These are phyloP conservation scores for Neopestalotiopsis clavispora DNA, from an alignment of 2,329 filamentous ascomycete genomes.

Conservation along the genomic window DNA sequence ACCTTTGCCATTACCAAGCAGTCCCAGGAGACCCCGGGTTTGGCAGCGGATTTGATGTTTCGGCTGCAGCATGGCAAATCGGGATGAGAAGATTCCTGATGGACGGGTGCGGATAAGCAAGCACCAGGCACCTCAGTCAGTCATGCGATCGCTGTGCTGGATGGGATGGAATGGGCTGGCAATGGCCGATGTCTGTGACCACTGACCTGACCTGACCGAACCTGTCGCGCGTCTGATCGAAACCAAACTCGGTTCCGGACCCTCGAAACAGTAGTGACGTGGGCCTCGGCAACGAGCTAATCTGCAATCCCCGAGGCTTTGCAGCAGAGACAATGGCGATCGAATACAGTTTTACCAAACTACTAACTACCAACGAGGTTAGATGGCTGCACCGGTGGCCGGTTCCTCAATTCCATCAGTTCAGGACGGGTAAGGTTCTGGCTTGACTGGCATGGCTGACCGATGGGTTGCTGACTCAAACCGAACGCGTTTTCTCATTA, in stretches of 20 bases:
- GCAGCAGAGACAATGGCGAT: neutral
- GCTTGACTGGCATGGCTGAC: too few relatives aligned
- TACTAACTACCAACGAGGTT: neutral
- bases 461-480: too few relatives aligned
- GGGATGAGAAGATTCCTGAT: neutral
- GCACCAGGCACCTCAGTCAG: neutral
- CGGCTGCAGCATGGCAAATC: conserved; percentile 9
- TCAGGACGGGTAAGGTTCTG: too few relatives aligned
- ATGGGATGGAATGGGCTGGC: too few relatives aligned
- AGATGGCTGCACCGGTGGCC: neutral
- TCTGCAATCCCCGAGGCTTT: neutral
- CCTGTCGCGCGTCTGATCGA: neutral
- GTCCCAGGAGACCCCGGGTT: neutral
- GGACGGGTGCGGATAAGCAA: too few relatives aligned
- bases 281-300: conserved; percentile 7
- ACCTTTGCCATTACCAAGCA: neutral
- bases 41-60: conserved; percentile 9
- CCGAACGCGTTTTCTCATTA: too few relatives aligned
- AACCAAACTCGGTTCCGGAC: conserved; percentile 10
- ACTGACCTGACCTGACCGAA: too few relatives aligned
- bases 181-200: neutral
- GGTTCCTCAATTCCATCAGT: neutral
- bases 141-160: neutral
- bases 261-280: neutral
- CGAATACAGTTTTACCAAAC: neutral